These are phyloP conservation scores for Quambalaria eucalypti DNA, from an alignment of 1,284 basidiomycete genomes.

Conservation along the genomic window DNA sequence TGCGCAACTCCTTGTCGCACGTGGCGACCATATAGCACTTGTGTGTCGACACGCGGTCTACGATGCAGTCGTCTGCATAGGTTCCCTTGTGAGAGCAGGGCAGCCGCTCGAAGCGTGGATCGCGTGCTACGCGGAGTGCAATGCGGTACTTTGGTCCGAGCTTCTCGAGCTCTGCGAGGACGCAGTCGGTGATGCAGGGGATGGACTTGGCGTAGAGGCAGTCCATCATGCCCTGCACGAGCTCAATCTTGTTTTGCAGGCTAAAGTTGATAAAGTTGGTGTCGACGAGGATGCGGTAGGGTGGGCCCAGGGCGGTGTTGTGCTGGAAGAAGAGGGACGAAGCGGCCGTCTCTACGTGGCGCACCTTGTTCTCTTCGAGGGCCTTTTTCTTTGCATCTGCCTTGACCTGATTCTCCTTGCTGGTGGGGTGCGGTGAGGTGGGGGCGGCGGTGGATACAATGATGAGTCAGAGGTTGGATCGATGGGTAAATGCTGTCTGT, in stretches of 20 bases:
- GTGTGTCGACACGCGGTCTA: slow-evolving; percentile 86
- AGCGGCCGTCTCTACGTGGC: slow-evolving; percentile 48
- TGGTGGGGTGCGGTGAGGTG: not conserved
- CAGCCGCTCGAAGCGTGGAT: slow-evolving; percentile 89
- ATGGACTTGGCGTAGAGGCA: slow-evolving; percentile 98
- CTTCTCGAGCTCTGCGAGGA: slow-evolving; percentile 95
- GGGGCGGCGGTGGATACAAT: not conserved
- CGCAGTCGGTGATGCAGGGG: slow-evolving; percentile 95
- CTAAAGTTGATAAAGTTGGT: slow-evolving; percentile 99
- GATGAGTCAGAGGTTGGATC: too few species aligned
- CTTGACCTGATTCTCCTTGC: slow-evolving; percentile 8
- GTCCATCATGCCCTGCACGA: slow-evolving; percentile 98
- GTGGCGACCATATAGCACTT: slow-evolving; percentile 97
- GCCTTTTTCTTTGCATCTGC: slow-evolving; percentile 10
- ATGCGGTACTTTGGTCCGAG: slow-evolving; percentile 90
- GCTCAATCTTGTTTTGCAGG: slow-evolving; percentile 93
- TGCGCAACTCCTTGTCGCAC: slow-evolving; percentile 86
- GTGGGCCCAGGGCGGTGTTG: slow-evolving; percentile 89
- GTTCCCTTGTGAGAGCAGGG: slow-evolving; percentile 86
- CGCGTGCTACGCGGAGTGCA: slow-evolving; percentile 88
- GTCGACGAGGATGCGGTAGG: slow-evolving; percentile 93
- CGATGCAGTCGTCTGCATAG: slow-evolving; percentile 96
- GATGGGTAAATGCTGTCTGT: not conserved
- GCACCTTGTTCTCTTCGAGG: slow-evolving; percentile 19
- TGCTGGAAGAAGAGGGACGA: slow-evolving; percentile 90